Conservation (phyloP, 2,329 filamentous ascomycete genomes). For the Albifimbria verrucaria region DNA sequence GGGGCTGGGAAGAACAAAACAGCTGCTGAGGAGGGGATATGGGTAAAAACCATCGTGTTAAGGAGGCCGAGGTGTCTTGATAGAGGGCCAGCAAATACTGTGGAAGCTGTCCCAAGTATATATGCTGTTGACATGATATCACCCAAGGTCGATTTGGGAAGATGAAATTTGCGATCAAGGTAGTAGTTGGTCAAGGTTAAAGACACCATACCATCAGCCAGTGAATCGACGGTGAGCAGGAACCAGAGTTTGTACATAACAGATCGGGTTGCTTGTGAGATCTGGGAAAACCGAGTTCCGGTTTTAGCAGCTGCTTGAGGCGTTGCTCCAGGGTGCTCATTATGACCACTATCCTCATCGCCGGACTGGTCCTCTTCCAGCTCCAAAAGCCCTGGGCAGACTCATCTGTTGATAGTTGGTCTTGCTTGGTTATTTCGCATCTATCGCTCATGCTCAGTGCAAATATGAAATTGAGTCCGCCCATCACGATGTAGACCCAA, state of each 20-base stretch:
- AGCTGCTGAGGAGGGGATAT: slow-evolving; percentile 59
- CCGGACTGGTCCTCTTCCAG: slow-evolving; percentile 17
- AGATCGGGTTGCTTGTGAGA: slow-evolving; percentile 53
- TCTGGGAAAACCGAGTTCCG: slow-evolving; percentile 44
- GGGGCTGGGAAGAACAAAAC: slow-evolving; percentile 59
- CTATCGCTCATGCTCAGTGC: slow-evolving; percentile 43
- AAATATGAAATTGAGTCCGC: slow-evolving; percentile 45
- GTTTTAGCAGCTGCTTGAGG: slow-evolving; percentile 16
- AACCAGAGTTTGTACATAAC: slow-evolving; percentile 65
- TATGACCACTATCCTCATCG: slow-evolving; percentile 10
- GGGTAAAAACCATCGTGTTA: slow-evolving; percentile 63
- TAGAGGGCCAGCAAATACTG: slow-evolving; percentile 55
- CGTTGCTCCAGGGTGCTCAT: slow-evolving; percentile 4
- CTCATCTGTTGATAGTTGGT: slow-evolving; percentile 14
- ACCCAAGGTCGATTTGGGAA: slow-evolving; percentile 55
- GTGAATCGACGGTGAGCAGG: slow-evolving; percentile 59
- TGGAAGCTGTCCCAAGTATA: slow-evolving; percentile 50
- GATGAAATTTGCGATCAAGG: slow-evolving; percentile 52
- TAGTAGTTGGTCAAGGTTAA: slow-evolving; percentile 58
- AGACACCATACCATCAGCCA: slow-evolving; percentile 64
- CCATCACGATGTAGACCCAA: slow-evolving; percentile 56
- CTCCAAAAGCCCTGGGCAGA: slow-evolving; percentile 12
- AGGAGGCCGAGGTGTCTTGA: slow-evolving; percentile 57
- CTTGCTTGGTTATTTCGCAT: slow-evolving; percentile 39
- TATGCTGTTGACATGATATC: slow-evolving; percentile 54